These are phyloP conservation scores for Schoenoplectus tabernaemontani DNA, from an alignment of 202 grass and related monocot genomes.

Conservation along the genomic window DNA sequence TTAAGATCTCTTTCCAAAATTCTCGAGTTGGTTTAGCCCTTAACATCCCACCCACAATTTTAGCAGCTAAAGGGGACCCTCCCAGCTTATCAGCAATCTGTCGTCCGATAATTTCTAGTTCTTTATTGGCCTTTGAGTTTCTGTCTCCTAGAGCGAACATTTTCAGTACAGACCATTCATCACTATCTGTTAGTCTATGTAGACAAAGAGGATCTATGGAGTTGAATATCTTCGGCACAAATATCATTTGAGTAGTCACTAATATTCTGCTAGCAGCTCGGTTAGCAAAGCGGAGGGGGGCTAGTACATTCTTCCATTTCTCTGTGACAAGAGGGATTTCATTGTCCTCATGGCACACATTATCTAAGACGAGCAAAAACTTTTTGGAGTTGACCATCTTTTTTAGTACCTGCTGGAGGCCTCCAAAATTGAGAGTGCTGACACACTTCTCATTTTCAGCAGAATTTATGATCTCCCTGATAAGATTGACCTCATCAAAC, in stretches of 20 bases:
- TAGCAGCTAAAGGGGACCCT: slow-evolving; percentile 31
- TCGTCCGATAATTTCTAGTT: slow-evolving; percentile 10
- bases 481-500: slow-evolving; percentile 26
- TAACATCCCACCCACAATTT: slow-evolving; percentile 35
- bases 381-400: slow-evolving; percentile 17
- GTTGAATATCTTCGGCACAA: neutral
- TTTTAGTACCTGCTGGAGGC: slow-evolving; percentile 16
- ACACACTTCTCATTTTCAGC: neutral
- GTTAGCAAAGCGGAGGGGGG: neutral
- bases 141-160: slow-evolving; percentile 25
- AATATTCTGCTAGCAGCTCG: slow-evolving; percentile 21
- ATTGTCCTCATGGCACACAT: slow-evolving; percentile 40
- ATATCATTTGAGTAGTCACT: slow-evolving; percentile 22
- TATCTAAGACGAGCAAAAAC: slow-evolving; percentile 40
- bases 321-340: slow-evolving; percentile 22
- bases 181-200: neutral
- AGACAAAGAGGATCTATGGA: neutral
- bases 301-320: slow-evolving; percentile 28
- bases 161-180: slow-evolving; percentile 31
- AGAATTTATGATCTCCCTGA: slow-evolving; percentile 31
- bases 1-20: slow-evolving; percentile 33
- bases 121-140: neutral
- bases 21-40: neutral
- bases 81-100: slow-evolving; percentile 29
- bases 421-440: neutral